These are phyloP conservation scores for Aureobasidium lini DNA, from an alignment of 2,329 filamentous ascomycete species.

Conservation along the genomic window DNA sequence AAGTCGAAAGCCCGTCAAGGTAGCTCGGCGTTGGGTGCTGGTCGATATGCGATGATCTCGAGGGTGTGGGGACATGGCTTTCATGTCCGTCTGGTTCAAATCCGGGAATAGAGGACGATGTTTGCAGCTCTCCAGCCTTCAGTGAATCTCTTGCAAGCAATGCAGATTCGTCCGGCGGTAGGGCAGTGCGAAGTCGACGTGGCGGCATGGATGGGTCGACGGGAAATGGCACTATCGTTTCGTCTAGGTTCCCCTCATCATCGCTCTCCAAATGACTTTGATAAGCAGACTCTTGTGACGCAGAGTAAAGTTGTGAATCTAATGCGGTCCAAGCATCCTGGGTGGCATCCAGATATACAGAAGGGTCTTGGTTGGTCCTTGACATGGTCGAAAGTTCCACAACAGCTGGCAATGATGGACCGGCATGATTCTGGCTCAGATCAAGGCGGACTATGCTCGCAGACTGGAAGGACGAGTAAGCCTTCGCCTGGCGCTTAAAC, in stretches of 20 bases:
- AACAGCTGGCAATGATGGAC: neutral
- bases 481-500: slow-evolving; percentile 32
- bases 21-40: neutral
- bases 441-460: neutral
- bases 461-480: slow-evolving; percentile 33
- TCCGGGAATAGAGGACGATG: neutral
- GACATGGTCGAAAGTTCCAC: neutral
- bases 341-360: slow-evolving; percentile 34
- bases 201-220: neutral
- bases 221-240: neutral
- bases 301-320: slow-evolving; percentile 34
- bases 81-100: neutral
- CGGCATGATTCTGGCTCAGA: neutral
- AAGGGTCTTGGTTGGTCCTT: neutral
- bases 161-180: neutral
- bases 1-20: neutral
- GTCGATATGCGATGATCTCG: neutral
- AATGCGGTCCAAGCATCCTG: slow-evolving; percentile 34
- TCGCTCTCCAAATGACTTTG: neutral
- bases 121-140: too few relatives aligned
- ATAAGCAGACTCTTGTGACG: slow-evolving; percentile 14
- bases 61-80: neutral
- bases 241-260: neutral
- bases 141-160: neutral
- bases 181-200: neutral